Evolutionary conservation across 1,139 yeast species (phyloP), one percentile per base, ranked within the genome.

Genomic region (Yamadazyma spencermartinsiae): DNA sequence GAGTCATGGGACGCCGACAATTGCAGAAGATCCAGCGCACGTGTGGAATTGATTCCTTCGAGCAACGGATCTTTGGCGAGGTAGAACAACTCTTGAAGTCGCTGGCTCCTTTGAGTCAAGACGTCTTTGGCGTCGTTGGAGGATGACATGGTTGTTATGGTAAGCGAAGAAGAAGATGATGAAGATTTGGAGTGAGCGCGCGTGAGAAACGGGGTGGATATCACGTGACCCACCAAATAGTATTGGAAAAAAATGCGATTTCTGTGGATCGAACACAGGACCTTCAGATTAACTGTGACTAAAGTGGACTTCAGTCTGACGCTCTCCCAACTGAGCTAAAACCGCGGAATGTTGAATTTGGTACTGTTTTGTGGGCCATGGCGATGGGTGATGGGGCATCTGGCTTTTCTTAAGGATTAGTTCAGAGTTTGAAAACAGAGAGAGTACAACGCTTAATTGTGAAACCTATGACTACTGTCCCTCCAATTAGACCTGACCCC

Each of bases 241-340:
- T 15, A 14, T 12, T 16, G 26, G 18, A 33, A 46, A 48, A 49
- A 38, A 35, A 52, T 67, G 73, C 72, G 69, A 65, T 61, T 65
- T 67, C 72, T 67, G 76, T 70, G 76, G 76, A 70, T 70, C 75
- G 76, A 70, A 70, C 76, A 70, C 76, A 70, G 72, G 75, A 70
- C 76, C 75, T 70, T 65, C 74, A 69, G 75, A 70, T 70, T 55
- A 57, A 57, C 62, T 59, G 61, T 9, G 62, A 60, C 64, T 50
- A 56, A 56, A 55, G 56, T 55, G 33, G 26, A 49, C 76, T 69
- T 70, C 75, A 70, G 75, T 70, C 75, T 68, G 74, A 67, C 75
- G 76, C 75, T 70, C 75, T 70, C 75, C 76, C 74, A 65, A 69
- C 74, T 70, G 75, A 69, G 75, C 75, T 70, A 70, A 70, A 68